phyloP scores from a whole-genome alignment of 768 basidiomycete species.

The Suillus hirtellus region DNA sequence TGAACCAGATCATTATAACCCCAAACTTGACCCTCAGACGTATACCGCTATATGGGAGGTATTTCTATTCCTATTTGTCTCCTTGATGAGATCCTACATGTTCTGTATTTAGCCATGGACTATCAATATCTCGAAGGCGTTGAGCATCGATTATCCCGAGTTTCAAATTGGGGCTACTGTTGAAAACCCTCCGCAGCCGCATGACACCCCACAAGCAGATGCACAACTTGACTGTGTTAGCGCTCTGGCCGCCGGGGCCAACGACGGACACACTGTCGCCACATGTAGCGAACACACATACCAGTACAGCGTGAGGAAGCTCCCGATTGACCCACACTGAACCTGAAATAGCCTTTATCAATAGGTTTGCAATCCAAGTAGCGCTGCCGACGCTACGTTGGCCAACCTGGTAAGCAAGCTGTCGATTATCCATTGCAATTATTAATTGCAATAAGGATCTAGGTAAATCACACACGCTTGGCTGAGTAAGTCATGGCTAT shows the following conservation, averaged over 20 bases:
- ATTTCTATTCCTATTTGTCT: constrained; percentile 12
- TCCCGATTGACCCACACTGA: neutral
- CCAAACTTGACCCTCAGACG: constrained; percentile 41
- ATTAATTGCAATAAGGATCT: neutral
- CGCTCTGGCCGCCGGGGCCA: constrained; percentile 47
- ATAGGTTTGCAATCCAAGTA: constrained; percentile 43
- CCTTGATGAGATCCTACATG: neutral
- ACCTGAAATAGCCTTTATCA: neutral
- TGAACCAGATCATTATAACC: constrained; percentile 52
- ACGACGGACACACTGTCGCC: constrained; percentile 41
- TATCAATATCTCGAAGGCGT: constrained; percentile 44
- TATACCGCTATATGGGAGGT: constrained; percentile 50
- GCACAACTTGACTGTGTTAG: constrained; percentile 47
- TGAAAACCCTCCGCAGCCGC: constrained; percentile 54
- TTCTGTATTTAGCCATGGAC: constrained; percentile 42
- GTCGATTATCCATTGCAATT: neutral
- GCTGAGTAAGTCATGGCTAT: constrained; percentile 37
- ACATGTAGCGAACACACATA: constrained; percentile 57
- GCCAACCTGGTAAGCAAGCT: constrained; percentile 45
- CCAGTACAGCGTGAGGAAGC: constrained; percentile 47
- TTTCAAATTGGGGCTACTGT: constrained; percentile 54
- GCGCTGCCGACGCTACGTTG: constrained; percentile 47
- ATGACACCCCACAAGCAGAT: constrained; percentile 39
- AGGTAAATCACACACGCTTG: constrained; percentile 56
- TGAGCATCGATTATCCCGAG: constrained; percentile 38